Base-by-base conservation (phyloP, 768 basidiomycete genomes). In the Phaffia tasmanica region DNA sequence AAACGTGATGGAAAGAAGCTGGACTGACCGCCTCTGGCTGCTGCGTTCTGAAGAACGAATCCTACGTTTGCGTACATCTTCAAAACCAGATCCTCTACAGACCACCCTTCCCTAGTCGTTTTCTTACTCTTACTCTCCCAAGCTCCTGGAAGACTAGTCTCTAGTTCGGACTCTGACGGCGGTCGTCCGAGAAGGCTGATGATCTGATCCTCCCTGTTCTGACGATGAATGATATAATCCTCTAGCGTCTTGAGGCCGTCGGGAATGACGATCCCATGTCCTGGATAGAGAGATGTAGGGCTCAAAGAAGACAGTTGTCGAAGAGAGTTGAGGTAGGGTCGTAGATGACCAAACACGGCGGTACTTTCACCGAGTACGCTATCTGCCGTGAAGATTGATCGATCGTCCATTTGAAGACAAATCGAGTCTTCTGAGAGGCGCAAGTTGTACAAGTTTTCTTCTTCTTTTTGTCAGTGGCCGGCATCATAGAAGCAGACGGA, bases 291-390 rank as follows among this genome's bases (percentile, higher is more conserved):
- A 46, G 70, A 69, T 3, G 65, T 61, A 0, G 75, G 74, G 58
- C 69, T 70, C 59, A 75, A 69, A 0, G 71, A 66, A 30, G 73
- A 68, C 14, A 74, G 71, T 15, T 64, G 70, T 55, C 72, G 72
- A 56, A 76, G 72, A 30, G 75, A 76, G 21, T 66, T 62, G 69
- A 74, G 72, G 70, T 76, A 95, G 5, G 81, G 72, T 0, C 80
- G 78, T 18, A 97, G 83, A 72, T 94, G 87, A 70, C 88, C 86
- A 74, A 97, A 95, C 5, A 93, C 84, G 3, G 92, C 81, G 0
- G 90, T 89, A 9, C 92, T 91, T 15, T 91, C 84, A 0, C 94
- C 94, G 35, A 98, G 82, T 8, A 97, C 83, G 5, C 85, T 89
- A 77, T 98, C 94, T 0, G 87, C 89, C 0, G 90, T 93, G 78